Conservation (phyloP, 129 eudicot genomes). For the sunflower (Helianthus annuus) region DNA sequence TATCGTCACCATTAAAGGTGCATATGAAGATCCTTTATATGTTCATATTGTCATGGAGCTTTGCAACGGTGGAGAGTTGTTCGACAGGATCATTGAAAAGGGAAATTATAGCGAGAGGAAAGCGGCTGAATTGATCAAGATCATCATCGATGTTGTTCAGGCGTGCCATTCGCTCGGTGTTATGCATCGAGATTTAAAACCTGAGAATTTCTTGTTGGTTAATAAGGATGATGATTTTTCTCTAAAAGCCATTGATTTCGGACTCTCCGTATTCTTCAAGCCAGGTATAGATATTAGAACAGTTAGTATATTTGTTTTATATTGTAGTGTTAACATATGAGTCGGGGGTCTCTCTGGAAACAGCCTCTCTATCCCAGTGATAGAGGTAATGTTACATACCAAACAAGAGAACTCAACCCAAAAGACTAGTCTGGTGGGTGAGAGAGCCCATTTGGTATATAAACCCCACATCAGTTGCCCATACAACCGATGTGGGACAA, state of each 20-base stretch:
- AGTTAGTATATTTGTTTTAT: neutral
- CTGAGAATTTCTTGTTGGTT: slow-evolving; percentile 16
- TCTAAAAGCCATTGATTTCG: slow-evolving; percentile 15
- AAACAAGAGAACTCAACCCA: too few species aligned
- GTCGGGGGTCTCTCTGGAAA: too few species aligned
- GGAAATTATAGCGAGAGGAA: slow-evolving; percentile 9
- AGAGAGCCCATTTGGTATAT: too few species aligned
- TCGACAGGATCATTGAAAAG: slow-evolving; percentile 15
- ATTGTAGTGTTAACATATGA: neutral
- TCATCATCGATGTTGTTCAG: slow-evolving; percentile 17
- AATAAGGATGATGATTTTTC: slow-evolving; percentile 18
- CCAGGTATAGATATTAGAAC: neutral
- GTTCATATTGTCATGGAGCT: slow-evolving; percentile 20
- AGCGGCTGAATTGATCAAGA: slow-evolving; percentile 19
- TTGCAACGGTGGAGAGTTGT: slow-evolving; percentile 18
- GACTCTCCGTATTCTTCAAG: slow-evolving; percentile 19
- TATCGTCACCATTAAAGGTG: slow-evolving; percentile 22
- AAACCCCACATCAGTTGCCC: too few species aligned
- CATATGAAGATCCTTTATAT: slow-evolving; percentile 17
- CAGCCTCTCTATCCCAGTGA: too few species aligned
- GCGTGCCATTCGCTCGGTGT: slow-evolving; percentile 20
- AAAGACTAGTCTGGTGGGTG: too few species aligned
- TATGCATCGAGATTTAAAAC: slow-evolving; percentile 18
- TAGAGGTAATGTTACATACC: too few species aligned
- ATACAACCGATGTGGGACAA: too few species aligned